Evolutionary conservation across 2,329 filamentous ascomycete species (phyloP).

Genomic region (Arthroderma sp.): DNA sequence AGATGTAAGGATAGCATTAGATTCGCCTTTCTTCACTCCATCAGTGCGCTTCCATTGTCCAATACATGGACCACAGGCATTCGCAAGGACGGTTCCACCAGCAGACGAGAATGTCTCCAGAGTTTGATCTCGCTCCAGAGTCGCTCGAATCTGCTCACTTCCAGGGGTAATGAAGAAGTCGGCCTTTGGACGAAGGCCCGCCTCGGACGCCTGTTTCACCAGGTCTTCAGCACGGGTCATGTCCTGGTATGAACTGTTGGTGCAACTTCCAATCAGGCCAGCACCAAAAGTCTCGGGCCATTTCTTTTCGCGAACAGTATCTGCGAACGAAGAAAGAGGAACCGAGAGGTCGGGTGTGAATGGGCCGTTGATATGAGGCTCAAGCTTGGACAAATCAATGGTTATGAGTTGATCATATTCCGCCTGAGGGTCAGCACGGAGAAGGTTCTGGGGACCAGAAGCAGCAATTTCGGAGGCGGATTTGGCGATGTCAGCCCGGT

Average conservation of each 20-base stretch:
- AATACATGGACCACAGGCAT: conserved; percentile 88
- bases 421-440: conserved; percentile 66
- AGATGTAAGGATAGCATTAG: conserved; percentile 89
- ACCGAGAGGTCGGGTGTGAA: conserved; percentile 94
- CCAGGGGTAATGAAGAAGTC: conserved; percentile 95
- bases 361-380: conserved; percentile 93
- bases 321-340: conserved; percentile 78
- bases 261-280: conserved; percentile 93
- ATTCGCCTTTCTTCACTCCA: conserved; percentile 66
- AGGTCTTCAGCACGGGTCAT: conserved; percentile 93
- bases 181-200: conserved; percentile 77
- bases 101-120: conserved; percentile 74
- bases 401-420: conserved; percentile 84
- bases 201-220: conserved; percentile 76
- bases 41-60: conserved; percentile 93
- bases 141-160: conserved; percentile 92
- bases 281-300: conserved; percentile 90
- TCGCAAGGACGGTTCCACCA: conserved; percentile 80
- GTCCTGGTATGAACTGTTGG: conserved; percentile 96
- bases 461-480: conserved; percentile 51
- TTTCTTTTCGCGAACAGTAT: conserved; percentile 65
- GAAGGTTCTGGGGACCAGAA: conserved; percentile 47
- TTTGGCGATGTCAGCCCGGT: conserved; percentile 57
- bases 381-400: conserved; percentile 78
- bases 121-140: conserved; percentile 76